Evolutionary conservation across 345 rosid species (phyloP), one percentile per base, ranked within the genome.

Genomic region (Gossypium sturtianum): DNA sequence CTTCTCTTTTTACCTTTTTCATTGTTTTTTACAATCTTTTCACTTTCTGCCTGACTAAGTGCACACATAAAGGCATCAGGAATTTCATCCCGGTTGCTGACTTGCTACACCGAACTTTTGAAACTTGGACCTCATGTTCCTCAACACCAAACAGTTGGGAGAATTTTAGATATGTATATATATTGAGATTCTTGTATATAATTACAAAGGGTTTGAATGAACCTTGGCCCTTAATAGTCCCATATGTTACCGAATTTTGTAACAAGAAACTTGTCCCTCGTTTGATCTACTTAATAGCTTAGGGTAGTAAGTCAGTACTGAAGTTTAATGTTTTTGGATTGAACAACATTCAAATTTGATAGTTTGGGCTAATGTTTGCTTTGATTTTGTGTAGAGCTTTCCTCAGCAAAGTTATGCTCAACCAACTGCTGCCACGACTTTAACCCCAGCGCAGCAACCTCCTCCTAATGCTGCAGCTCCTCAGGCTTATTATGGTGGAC

Each of bases 401-500:
- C 88, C 90, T 12, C 86, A 90, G 59, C 41, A 34, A 34, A 34
- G 41, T 34, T 34, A 34, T 34, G 41, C 41, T 1, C 41, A 34
- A 34, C 97, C 93, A 9, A 45, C 85, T 12, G 89, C 85, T 23
- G 84, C 82, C 1, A 78, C 89, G 9, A 66, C 84, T 2, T 62
- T 84, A 77, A 77, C 87, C 7, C 88, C 91, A 3, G 78, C 82
- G 0, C 94, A 87, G 78, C 91, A 84, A 76, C 82, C 41, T 34
- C 41, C 41, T 34, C 7, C 41, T 34, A 1, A 89, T 2, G 84
- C 88, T 20, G 9, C 89, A 17, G 89, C 66, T 19, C 81, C 93
- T 2, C 98, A 91, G 83, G 82, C 88, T 1, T 93, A 89, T 66
- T 89, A 87, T 65, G 90, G 89, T 38, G 68, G 41, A 34, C 41